Conservation (phyloP, 2,329 filamentous ascomycete genomes). For the Cladosporium sp. region DNA sequence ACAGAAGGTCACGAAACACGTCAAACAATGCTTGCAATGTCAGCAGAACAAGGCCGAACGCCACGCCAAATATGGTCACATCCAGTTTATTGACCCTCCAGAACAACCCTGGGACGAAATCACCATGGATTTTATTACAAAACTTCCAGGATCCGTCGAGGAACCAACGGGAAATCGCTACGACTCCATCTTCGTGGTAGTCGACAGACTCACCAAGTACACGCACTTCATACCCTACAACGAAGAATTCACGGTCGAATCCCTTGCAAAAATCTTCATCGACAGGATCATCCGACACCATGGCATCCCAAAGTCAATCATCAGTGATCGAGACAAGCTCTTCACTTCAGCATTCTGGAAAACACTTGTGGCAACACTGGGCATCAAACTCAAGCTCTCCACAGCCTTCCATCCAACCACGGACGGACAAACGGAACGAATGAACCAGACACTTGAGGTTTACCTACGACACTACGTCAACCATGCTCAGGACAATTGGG, state of each 20-base stretch:
- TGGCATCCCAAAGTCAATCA: slow-evolving; percentile 2
- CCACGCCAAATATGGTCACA: slow-evolving; percentile 1
- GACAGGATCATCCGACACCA: not conserved
- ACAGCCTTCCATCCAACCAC: slow-evolving; percentile 1
- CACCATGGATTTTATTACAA: slow-evolving; percentile 7
- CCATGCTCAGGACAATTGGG: not conserved
- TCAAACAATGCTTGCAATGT: not conserved
- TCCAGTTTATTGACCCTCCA: not conserved
- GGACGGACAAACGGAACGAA: slow-evolving; percentile 1
- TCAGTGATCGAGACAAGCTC: slow-evolving; percentile 6
- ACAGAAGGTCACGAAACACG: not conserved
- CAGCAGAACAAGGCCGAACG: not conserved
- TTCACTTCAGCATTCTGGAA: slow-evolving; percentile 8
- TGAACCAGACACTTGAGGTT: slow-evolving; percentile 6
- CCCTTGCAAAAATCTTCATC: not conserved
- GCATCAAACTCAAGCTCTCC: slow-evolving; percentile 1
- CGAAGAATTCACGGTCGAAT: not conserved
- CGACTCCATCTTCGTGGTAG: not conserved
- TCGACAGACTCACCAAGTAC: slow-evolving; percentile 1
- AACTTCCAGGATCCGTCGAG: slow-evolving; percentile 1
- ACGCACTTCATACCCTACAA: slow-evolving; percentile 6
- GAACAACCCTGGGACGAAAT: slow-evolving; percentile 1
- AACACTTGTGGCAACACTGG: not conserved
- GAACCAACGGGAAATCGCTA: not conserved
- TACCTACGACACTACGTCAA: slow-evolving; percentile 2